phyloP scores from a whole-genome alignment of 352 stramenopile species.

The Pythium myriotylum region DNA sequence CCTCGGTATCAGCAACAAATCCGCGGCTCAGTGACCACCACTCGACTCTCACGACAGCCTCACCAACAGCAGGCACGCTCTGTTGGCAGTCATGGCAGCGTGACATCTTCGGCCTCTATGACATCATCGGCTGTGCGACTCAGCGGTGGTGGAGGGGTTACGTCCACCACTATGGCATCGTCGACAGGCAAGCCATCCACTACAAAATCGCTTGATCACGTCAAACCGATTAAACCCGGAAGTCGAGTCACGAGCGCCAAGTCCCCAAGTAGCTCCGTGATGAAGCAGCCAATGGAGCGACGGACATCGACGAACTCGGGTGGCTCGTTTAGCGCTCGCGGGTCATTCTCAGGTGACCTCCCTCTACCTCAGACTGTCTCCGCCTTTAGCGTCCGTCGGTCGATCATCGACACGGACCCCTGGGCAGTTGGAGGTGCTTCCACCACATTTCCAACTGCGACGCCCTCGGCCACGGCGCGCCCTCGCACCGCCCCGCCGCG shows the following conservation, averaged over 20 bases:
- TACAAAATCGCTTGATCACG: conserved; percentile 7
- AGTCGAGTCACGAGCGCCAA: conserved; percentile 6
- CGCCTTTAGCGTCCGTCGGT: conserved; percentile 22
- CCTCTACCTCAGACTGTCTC: conserved; percentile 17
- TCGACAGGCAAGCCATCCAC: conserved; percentile 4
- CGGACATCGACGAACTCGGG: conserved; percentile 4
- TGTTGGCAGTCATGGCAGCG: background rate
- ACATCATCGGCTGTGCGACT: conserved; percentile 2
- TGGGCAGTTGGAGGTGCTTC: conserved; percentile 3
- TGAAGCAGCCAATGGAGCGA: conserved; percentile 9
- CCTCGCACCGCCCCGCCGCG: conserved; percentile 28
- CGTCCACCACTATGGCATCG: conserved; percentile 12
- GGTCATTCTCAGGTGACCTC: conserved; percentile 20
- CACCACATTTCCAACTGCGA: background rate
- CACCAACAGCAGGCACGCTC: background rate
- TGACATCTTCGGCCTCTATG: background rate
- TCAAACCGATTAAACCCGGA: conserved; percentile 12
- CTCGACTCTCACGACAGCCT: conserved; percentile 1
- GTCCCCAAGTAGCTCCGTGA: background rate
- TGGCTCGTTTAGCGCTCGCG: conserved; percentile 21
- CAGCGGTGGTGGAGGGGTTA: background rate
- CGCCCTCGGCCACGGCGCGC: background rate
- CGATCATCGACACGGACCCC: conserved; percentile 19
- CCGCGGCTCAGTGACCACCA: background rate
- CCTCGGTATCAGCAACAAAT: conserved; percentile 22